Evolutionary conservation across 1,284 basidiomycete genomes (phyloP).

Genomic region (Pseudozyma flocculosa): DNA sequence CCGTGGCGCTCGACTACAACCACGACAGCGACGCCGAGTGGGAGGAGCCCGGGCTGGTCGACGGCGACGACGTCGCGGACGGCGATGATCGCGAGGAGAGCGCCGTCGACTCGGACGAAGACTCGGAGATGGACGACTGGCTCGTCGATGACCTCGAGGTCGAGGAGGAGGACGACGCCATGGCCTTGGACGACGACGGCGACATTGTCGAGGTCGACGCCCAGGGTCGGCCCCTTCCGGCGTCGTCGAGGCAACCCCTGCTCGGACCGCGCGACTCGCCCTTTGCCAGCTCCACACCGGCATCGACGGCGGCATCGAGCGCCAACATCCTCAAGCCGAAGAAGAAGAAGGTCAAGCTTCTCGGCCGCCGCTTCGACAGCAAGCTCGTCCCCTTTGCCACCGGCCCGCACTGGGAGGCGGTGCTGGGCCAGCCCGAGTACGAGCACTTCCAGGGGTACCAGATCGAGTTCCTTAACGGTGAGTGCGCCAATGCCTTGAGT

Average conservation of each 20-base stretch:
- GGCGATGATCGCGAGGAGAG: conserved; percentile 45
- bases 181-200: conserved; percentile 15
- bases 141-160: conserved; percentile 55
- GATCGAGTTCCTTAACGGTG: conserved; percentile 51
- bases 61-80: conserved; percentile 50
- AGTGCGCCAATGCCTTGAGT: too few relatives aligned
- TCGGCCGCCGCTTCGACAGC: conserved; percentile 49
- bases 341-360: conserved; percentile 51
- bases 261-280: conserved; percentile 1
- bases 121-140: conserved; percentile 57
- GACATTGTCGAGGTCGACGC: conserved; percentile 36
- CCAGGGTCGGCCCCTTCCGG: conserved; percentile 7
- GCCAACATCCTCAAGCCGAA: conserved; percentile 30
- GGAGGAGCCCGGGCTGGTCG: conserved; percentile 51
- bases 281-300: too few relatives aligned
- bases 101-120: conserved; percentile 34
- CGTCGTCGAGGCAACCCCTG: too few relatives aligned
- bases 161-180: conserved; percentile 39
- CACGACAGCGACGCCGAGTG: conserved; percentile 57
- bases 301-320: too few relatives aligned
- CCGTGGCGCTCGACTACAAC: conserved; percentile 52
- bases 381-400: conserved; percentile 53
- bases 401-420: conserved; percentile 52
- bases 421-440: conserved; percentile 33
- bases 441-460: conserved; percentile 45